Evolutionary conservation across 192 early-diverging fungal genomes (phyloP).

Genomic region (Podila minutissima): DNA sequence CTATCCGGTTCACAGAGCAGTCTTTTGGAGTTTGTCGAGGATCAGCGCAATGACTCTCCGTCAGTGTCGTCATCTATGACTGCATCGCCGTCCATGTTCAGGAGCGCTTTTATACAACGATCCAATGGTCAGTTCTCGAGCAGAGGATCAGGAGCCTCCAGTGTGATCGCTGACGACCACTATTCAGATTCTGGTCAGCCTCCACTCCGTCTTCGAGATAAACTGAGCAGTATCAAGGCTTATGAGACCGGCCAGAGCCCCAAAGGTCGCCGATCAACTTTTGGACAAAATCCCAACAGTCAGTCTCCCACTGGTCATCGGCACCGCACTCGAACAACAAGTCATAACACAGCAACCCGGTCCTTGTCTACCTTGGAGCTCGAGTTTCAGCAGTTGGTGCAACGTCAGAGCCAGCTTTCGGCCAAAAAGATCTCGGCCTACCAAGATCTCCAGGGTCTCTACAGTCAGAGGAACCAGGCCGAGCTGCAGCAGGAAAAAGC

Average conservation of each 20-base stretch:
- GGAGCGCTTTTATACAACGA: slow-evolving; percentile 6
- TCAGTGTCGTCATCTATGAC: slow-evolving; percentile 3
- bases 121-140: neutral
- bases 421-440: slow-evolving; percentile 18
- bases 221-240: neutral
- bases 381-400: slow-evolving; percentile 29
- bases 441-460: slow-evolving; percentile 25
- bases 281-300: neutral
- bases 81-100: slow-evolving; percentile 16
- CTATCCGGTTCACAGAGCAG: slow-evolving; percentile 18
- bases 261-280: slow-evolving; percentile 3
- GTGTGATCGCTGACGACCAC: neutral
- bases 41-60: neutral
- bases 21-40: slow-evolving; percentile 20
- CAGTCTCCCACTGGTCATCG: neutral
- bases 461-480: slow-evolving; percentile 21
- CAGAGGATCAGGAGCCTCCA: neutral
- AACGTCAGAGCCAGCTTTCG: slow-evolving; percentile 27
- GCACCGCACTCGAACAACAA: neutral
- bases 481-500: slow-evolving; percentile 29
- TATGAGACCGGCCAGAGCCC: neutral
- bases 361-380: slow-evolving; percentile 21
- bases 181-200: neutral
- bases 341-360: slow-evolving; percentile 8
- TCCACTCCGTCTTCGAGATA: neutral